A percentile compares a stretch with the other conserved stretches of the same genome.
These are phyloP conservation scores for Candida qinlingensis DNA, from an alignment of 805 yeast genomes.

Conservation along the genomic window DNA sequence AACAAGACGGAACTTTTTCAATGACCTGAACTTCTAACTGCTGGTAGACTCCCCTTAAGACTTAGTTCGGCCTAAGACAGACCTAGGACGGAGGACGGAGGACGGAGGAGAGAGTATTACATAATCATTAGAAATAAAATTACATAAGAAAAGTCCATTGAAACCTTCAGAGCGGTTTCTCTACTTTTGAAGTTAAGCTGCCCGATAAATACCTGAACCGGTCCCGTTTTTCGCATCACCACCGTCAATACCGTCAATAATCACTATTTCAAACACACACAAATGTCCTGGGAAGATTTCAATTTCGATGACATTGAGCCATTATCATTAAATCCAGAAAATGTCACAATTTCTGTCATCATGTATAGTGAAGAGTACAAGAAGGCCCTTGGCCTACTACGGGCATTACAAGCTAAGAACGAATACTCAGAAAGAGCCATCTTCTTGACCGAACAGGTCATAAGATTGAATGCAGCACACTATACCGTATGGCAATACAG, in stretches of 20 bases:
- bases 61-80: too few relatives aligned
- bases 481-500: constrained; percentile 86
- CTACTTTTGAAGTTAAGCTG: too few relatives aligned
- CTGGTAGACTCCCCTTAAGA: too few relatives aligned
- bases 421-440: constrained; percentile 73
- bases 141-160: neutral
- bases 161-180: too few relatives aligned
- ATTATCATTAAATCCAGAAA: constrained; percentile 36
- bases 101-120: too few relatives aligned
- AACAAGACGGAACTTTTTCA: too few relatives aligned
- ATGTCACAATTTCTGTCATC: constrained; percentile 53
- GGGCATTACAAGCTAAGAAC: constrained; percentile 50
- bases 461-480: constrained; percentile 77
- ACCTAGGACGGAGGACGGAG: too few relatives aligned
- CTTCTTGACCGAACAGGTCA: constrained; percentile 55
- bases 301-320: constrained; percentile 41
- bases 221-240: too few relatives aligned
- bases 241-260: too few relatives aligned
- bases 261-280: neutral
- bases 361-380: constrained; percentile 70
- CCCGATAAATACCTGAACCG: too few relatives aligned
- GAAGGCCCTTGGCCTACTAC: constrained; percentile 51
- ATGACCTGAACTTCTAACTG: too few relatives aligned
- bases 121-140: neutral
- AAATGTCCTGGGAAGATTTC: constrained; percentile 18